Evolutionary conservation across 345 rosid genomes (phyloP).

Genomic region (Pugionium dolabratum): DNA sequence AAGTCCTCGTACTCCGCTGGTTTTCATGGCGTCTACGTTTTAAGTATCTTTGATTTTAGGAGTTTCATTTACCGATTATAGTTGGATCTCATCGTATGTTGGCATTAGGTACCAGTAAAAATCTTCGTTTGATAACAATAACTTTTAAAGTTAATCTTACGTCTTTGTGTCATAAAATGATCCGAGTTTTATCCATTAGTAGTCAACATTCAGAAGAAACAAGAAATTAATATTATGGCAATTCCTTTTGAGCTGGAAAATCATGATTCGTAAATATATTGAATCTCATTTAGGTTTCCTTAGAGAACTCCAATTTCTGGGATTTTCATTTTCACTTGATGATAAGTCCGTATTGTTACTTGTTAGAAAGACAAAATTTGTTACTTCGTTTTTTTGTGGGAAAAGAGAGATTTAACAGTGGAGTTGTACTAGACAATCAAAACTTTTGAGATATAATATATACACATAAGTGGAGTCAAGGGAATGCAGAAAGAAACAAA

Average conservation of each 20-base stretch:
- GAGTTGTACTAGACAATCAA: constrained; percentile 16
- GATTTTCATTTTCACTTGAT: constrained; percentile 4
- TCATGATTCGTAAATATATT: not conserved
- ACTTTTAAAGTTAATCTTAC: constrained; percentile 8
- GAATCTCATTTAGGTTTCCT: not conserved
- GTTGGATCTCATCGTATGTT: constrained; percentile 5
- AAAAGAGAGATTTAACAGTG: constrained; percentile 12
- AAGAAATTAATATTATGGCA: not conserved
- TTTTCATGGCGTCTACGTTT: not conserved
- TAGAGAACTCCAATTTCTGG: constrained; percentile 5
- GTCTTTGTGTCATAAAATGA: not conserved
- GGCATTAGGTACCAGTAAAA: not conserved
- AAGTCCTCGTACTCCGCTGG: not conserved
- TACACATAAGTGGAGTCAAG: constrained; percentile 37
- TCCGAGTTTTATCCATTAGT: not conserved
- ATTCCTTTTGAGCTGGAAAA: not conserved
- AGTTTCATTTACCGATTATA: not conserved
- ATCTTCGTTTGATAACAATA: not conserved
- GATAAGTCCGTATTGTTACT: not conserved
- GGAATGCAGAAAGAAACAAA: constrained; percentile 44
- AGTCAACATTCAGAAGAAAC: not conserved
- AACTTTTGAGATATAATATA: constrained; percentile 27
- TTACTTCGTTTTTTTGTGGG: constrained; percentile 5
- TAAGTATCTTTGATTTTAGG: not conserved
- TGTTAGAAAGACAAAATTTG: not conserved